Percentiles rank a stretch among this genome's conserved stretches.
Evolutionary conservation across 1,284 basidiomycete genomes (phyloP).

Genomic region (Acaromyces ingoldii): DNA sequence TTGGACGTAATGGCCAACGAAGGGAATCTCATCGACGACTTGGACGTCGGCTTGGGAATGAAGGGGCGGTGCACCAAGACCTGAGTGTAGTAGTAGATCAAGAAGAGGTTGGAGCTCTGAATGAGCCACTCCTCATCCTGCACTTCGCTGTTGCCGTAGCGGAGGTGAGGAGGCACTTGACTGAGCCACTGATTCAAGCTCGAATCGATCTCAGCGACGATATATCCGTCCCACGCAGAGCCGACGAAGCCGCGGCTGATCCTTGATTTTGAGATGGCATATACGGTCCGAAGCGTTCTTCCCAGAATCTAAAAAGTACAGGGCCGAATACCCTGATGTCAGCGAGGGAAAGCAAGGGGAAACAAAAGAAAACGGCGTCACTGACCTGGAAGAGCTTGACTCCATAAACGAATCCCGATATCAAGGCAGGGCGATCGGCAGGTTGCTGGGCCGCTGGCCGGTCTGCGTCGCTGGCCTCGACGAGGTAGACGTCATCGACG

Average conservation of each 20-base stretch:
- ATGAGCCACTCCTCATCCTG: constrained; percentile 28
- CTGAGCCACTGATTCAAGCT: constrained; percentile 42
- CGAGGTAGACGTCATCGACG: constrained; percentile 33
- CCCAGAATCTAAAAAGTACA: constrained; percentile 40
- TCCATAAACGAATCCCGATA: too few species aligned
- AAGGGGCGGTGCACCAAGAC: constrained; percentile 44
- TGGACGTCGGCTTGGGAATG: constrained; percentile 31
- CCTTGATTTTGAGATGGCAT: constrained; percentile 40
- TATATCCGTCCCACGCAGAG: constrained; percentile 32
- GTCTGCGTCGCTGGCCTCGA: constrained; percentile 17
- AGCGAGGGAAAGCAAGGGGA: too few species aligned
- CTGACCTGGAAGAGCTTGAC: too few species aligned
- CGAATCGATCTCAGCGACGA: constrained; percentile 44
- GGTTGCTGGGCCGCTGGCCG: constrained; percentile 23
- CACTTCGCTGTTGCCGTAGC: constrained; percentile 19
- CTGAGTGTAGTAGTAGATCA: constrained; percentile 39
- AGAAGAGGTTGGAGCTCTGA: constrained; percentile 29
- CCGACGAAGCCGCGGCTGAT: constrained; percentile 30
- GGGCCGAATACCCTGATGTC: too few species aligned
- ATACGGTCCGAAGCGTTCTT: constrained; percentile 39
- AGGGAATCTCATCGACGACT: constrained; percentile 38
- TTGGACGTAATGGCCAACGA: constrained; percentile 46
- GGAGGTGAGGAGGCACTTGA: constrained; percentile 32
- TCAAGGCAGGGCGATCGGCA: constrained; percentile 11
- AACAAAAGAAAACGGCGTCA: too few species aligned